Base-by-base conservation (phyloP, 2,329 filamentous ascomycete species). In the Botryosphaeria agaves region DNA sequence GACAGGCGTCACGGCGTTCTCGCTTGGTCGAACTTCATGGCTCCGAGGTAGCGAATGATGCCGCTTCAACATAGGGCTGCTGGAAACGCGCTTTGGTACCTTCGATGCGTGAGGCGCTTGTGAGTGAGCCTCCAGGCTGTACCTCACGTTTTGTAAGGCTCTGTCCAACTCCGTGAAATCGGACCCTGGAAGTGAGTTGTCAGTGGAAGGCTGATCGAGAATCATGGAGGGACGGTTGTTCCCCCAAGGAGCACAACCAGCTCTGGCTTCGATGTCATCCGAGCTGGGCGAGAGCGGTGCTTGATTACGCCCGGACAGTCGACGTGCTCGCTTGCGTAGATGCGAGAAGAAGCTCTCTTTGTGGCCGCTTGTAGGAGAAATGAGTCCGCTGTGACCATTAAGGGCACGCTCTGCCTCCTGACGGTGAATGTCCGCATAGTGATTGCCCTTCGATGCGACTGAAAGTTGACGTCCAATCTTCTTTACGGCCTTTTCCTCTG, bases 281-380 rank as follows among this genome's bases (percentile, higher is more conserved):
- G 76, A 74, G 26, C 68, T 72, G 6, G 83, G 78, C 12, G 83
- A 81, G 34, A 78, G 72, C 5, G 82, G 76, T 9, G 74, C 76
- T 49, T 87, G 81, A 47, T 93, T 84, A 34, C 87, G 76, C 28
- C 89, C 89, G 16, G 89, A 98, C 36, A 98, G 76, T 41, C 89
- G 71, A 42, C 89, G 72, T 17, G 91, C 89, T 30, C 87, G 76
- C 56, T 98, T 98, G 33, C 89, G 72, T 5, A 98, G 66, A 50
- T 98, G 89, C 1, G 89, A 95, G 57, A 98, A 98, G 62, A 98
- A 98, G 53, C 89, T 83, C 53, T 98, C 89, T 48, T 91, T 91
- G 33, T 84, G 80, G 12, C 70, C 80, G 43, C 69, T 76, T 0
- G 76, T 73, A 3, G 84, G 82, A 5, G 83, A 89, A 11, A 69